Evolutionary conservation across 148 eudicot species (phyloP).

Genomic region (Persicaria tinctoria): DNA sequence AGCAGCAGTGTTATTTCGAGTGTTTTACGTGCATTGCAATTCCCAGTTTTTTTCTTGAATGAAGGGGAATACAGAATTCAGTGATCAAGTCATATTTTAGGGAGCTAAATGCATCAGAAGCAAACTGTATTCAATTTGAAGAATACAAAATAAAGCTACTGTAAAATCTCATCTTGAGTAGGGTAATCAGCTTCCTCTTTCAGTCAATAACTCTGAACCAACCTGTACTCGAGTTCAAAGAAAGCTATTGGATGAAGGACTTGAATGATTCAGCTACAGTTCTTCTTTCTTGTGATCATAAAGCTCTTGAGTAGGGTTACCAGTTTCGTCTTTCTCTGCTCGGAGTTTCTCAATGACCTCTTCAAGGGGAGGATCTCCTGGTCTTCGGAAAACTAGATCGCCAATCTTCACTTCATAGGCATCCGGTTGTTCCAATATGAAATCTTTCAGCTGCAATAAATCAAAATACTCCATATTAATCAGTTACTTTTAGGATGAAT

Average conservation of each 20-base stretch:
- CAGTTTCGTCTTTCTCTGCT: conserved; percentile 20
- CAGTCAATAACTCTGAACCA: background rate
- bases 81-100: background rate
- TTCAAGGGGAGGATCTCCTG: conserved; percentile 88
- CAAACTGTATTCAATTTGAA: background rate
- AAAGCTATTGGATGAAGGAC: background rate
- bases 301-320: conserved; percentile 6
- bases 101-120: background rate
- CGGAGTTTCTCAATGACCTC: conserved; percentile 50
- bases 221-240: background rate
- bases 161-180: background rate
- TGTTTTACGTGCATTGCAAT: no score
- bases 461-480: background rate
- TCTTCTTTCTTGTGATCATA: conserved; percentile 34
- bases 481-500: background rate
- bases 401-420: conserved; percentile 92
- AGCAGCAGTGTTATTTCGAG: background rate
- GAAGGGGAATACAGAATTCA: background rate
- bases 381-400: conserved; percentile 60
- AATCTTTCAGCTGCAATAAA: conserved; percentile 56
- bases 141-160: background rate
- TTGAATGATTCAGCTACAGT: conserved; percentile 21
- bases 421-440: conserved; percentile 64
- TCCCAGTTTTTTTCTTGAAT: background rate
- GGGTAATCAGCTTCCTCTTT: background rate